Conservation (phyloP, 2,329 filamentous ascomycete species). For the Trichoderma pleuroti region DNA sequence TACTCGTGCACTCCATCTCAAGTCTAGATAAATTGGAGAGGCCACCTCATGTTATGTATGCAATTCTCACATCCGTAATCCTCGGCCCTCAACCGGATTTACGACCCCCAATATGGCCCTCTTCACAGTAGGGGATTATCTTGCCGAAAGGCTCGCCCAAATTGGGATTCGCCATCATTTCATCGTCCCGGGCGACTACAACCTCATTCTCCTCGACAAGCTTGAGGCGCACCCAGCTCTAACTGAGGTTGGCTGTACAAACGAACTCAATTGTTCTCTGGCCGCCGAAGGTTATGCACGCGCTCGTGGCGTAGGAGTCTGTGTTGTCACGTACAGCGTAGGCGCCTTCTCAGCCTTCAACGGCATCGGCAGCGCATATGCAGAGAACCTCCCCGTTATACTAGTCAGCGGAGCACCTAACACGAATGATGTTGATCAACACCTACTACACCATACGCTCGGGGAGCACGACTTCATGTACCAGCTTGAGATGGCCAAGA, state of each 20-base stretch:
- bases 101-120: background rate
- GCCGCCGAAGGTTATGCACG: background rate
- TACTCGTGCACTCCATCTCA: background rate
- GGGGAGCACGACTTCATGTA: background rate
- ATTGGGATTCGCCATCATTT: background rate
- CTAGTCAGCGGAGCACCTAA: conserved; percentile 19
- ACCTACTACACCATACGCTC: background rate
- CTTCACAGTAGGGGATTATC: background rate
- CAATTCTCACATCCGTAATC: background rate
- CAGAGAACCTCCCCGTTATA: conserved; percentile 20
- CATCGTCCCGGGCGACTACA: background rate
- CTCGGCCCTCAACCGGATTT: background rate
- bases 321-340: conserved; percentile 22
- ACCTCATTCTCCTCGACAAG: conserved; percentile 1
- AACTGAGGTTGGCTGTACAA: background rate
- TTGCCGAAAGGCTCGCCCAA: background rate
- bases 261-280: background rate
- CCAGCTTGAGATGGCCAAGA: background rate
- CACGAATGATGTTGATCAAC: background rate
- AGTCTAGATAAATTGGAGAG: too few relatives aligned
- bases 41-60: background rate
- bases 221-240: background rate
- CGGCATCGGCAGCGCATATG: conserved; percentile 18
- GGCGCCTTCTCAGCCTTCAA: conserved; percentile 20
- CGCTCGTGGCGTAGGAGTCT: background rate